Conservation (phyloP, 345 rosid genomes). For the Eucalyptus regnans region DNA sequence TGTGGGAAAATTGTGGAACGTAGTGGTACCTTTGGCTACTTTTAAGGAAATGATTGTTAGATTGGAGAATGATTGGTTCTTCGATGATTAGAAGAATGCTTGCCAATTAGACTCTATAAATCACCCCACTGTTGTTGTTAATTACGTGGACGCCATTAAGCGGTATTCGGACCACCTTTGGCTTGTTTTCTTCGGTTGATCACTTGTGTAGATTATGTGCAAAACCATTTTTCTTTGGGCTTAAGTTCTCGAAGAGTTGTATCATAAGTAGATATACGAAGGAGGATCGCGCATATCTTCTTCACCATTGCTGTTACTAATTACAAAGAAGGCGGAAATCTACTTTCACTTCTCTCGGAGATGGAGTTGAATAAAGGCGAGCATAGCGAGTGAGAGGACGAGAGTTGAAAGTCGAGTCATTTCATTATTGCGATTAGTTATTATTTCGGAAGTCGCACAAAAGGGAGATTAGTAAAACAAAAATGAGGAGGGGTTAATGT, state of each 20-base stretch:
- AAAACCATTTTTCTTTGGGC: neutral
- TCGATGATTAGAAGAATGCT: neutral
- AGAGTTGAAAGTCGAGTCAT: neutral
- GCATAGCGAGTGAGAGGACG: neutral
- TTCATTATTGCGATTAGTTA: neutral
- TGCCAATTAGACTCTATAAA: neutral
- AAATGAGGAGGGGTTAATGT: neutral
- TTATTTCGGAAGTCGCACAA: neutral
- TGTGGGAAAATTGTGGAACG: neutral
- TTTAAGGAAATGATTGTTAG: no score
- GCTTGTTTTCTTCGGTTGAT: neutral
- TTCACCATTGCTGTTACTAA: neutral
- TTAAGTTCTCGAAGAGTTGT: neutral
- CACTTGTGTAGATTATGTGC: neutral
- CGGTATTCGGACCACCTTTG: neutral
- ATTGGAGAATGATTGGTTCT: neutral
- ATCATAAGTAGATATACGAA: neutral
- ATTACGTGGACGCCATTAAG: neutral
- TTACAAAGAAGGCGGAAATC: no score
- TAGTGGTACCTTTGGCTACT: neutral
- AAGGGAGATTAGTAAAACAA: neutral
- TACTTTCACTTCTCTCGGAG: neutral
- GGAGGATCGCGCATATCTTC: neutral
- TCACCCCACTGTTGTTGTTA: neutral
- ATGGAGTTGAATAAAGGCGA: neutral